These are phyloP conservation scores for Mycena galopus DNA, from an alignment of 768 basidiomycete genomes.

Conservation along the genomic window DNA sequence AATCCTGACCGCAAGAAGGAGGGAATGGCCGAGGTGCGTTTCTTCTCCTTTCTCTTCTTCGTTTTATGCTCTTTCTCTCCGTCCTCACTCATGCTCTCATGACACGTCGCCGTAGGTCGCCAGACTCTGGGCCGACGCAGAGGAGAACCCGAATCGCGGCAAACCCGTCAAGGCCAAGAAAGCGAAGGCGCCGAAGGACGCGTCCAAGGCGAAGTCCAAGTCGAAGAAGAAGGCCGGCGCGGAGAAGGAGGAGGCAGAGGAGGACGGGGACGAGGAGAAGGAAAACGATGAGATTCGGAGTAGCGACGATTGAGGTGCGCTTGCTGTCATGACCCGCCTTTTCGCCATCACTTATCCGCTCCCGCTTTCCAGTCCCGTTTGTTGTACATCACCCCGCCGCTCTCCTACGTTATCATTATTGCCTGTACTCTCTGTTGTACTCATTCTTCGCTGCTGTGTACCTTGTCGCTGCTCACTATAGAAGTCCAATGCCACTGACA, in stretches of 20 bases:
- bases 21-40: conserved; percentile 61
- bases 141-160: conserved; percentile 75
- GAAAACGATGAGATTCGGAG: not conserved
- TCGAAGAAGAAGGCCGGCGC: conserved; percentile 30
- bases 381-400: too few species aligned
- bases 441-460: too few species aligned
- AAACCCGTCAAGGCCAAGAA: conserved; percentile 61
- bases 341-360: too few species aligned
- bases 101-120: conserved; percentile 59
- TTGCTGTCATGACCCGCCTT: too few species aligned
- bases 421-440: too few species aligned
- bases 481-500: too few species aligned
- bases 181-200: conserved; percentile 53
- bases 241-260: conserved; percentile 25
- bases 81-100: not conserved
- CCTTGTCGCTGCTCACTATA: too few species aligned
- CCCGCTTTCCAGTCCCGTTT: too few species aligned
- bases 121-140: conserved; percentile 67
- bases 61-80: too few species aligned
- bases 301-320: conserved; percentile 26
- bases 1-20: conserved; percentile 67
- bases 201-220: conserved; percentile 25
- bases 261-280: conserved; percentile 18
- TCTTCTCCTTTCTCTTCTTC: not conserved
- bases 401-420: too few species aligned